Evolutionary conservation across 371 early-diverging fungal species (phyloP).

Genomic region (Mortierella sp.): DNA sequence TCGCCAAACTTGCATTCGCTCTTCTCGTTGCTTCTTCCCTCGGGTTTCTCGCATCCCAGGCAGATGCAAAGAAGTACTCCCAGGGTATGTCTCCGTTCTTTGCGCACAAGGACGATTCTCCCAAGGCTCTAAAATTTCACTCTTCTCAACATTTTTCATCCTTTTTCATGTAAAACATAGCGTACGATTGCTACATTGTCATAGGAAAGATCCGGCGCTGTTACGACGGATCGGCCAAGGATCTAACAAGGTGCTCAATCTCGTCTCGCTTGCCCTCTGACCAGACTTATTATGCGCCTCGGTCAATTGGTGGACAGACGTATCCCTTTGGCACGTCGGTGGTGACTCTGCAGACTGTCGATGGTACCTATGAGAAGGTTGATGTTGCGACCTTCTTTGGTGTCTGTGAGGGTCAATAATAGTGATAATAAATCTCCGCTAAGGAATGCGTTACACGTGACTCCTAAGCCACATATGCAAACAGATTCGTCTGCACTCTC

Average conservation of each 20-base stretch:
- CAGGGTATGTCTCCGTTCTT: background rate
- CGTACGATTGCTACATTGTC: slow-evolving; percentile 35
- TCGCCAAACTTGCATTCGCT: background rate
- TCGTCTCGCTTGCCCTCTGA: slow-evolving; percentile 24
- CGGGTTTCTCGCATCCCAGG: background rate
- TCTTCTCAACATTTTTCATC: background rate
- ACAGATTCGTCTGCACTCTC: slow-evolving; percentile 4
- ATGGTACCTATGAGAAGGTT: slow-evolving; percentile 6
- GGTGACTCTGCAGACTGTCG: slow-evolving; percentile 21
- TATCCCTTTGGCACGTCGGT: slow-evolving; percentile 39
- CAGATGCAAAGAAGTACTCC: background rate
- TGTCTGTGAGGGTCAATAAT: slow-evolving; percentile 14
- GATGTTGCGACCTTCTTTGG: slow-evolving; percentile 24
- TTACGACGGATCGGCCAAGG: slow-evolving; percentile 24
- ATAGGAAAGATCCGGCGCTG: slow-evolving; percentile 35
- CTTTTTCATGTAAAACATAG: background rate
- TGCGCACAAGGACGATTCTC: background rate
- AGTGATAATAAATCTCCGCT: too few species aligned
- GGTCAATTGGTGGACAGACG: slow-evolving; percentile 23
- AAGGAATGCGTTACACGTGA: background rate
- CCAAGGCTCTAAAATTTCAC: background rate
- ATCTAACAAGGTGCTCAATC: slow-evolving; percentile 23
- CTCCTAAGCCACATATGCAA: background rate
- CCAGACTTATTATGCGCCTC: slow-evolving; percentile 28
- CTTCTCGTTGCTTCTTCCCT: background rate